Percentiles rank a stretch among this genome's conserved stretches.
These are phyloP conservation scores for Calonectria henricotiae DNA, from an alignment of 2,329 filamentous ascomycete genomes.

Conservation along the genomic window DNA sequence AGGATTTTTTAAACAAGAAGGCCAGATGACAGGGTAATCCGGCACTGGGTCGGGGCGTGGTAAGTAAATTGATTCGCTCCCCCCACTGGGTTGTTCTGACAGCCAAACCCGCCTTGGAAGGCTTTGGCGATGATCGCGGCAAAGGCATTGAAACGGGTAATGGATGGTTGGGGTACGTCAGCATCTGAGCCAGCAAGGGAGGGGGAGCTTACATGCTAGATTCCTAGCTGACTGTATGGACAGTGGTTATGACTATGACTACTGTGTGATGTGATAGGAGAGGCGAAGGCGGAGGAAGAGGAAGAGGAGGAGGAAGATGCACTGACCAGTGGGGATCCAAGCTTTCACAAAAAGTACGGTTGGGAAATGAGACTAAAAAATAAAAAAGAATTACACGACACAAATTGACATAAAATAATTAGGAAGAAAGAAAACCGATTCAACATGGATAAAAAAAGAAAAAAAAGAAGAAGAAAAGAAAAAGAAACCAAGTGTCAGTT, in stretches of 20 bases:
- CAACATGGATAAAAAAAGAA: too few species aligned
- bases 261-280: not conserved
- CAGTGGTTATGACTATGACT: not conserved
- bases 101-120: conserved; percentile 10
- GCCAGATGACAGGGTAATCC: conserved; percentile 24
- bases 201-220: conserved; percentile 10
- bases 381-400: not conserved
- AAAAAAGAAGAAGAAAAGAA: not conserved
- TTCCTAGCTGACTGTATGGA: conserved; percentile 16
- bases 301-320: not conserved
- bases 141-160: conserved; percentile 8
- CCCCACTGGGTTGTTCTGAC: conserved; percentile 19
- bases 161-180: conserved; percentile 19
- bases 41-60: conserved; percentile 19
- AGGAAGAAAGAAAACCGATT: too few species aligned
- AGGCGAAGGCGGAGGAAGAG: not conserved
- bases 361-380: not conserved
- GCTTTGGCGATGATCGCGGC: conserved; percentile 19
- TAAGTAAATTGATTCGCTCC: conserved; percentile 20
- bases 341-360: not conserved
- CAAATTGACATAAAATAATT: not conserved
- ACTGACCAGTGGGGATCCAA: too few species aligned
- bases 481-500: not conserved
- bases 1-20: conserved; percentile 13
- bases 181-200: conserved; percentile 14